phyloP scores from a whole-genome alignment of 2,329 filamentous ascomycete genomes.

The Furcasterigmium sp. region DNA sequence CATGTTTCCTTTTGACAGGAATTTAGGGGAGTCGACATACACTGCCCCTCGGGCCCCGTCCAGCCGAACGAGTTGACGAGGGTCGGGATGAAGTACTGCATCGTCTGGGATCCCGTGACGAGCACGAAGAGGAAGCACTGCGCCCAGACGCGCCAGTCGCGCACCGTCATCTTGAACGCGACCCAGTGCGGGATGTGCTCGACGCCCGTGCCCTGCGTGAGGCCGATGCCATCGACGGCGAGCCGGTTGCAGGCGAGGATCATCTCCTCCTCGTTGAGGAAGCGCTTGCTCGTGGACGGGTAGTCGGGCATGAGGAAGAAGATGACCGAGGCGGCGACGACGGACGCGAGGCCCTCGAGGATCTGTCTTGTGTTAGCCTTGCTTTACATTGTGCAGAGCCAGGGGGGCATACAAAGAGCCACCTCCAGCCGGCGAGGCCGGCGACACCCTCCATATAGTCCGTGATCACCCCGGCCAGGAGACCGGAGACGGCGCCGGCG shows the following conservation, averaged over 20 bases:
- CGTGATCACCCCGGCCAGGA: conserved; percentile 67
- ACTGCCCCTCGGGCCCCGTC: conserved; percentile 12
- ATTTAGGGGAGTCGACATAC: conserved; percentile 3
- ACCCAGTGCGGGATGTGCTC: conserved; percentile 14
- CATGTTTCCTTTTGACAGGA: too few relatives aligned
- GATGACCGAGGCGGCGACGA: conserved; percentile 11
- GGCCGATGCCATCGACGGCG: conserved; percentile 16
- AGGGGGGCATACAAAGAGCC: conserved; percentile 38
- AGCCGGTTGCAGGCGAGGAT: conserved; percentile 12
- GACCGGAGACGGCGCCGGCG: conserved; percentile 67
- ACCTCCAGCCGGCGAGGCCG: conserved; percentile 65
- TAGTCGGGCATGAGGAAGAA: conserved; percentile 15
- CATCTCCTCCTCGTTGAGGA: conserved; percentile 13
- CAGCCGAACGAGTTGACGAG: conserved; percentile 22
- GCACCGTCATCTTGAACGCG: conserved; percentile 19
- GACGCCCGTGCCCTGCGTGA: conserved; percentile 2
- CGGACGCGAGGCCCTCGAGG: conserved; percentile 30
- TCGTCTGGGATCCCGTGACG: conserved; percentile 21
- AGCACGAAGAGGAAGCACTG: conserved; percentile 18
- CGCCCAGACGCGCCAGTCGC: conserved; percentile 16
- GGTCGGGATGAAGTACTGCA: conserved; percentile 26
- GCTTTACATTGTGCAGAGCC: background rate
- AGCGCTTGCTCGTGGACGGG: conserved; percentile 12
- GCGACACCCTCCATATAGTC: conserved; percentile 58
- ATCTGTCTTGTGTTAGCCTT: conserved; percentile 13